These are phyloP conservation scores for Penicillium frequentans DNA, from an alignment of 2,329 filamentous ascomycete genomes.

Conservation along the genomic window DNA sequence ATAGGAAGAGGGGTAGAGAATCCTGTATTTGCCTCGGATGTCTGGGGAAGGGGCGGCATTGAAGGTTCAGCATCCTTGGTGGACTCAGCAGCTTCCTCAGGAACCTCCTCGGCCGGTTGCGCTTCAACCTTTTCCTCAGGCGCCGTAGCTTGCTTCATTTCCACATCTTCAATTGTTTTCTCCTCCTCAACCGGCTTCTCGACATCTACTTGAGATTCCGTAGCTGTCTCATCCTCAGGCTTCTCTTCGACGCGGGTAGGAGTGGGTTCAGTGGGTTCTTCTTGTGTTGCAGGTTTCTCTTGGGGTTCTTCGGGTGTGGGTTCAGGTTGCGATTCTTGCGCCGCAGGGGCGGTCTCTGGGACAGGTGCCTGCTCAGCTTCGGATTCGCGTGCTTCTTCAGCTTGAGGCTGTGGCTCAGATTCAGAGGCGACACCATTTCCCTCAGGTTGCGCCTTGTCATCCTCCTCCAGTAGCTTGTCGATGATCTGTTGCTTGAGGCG, in stretches of 20 bases:
- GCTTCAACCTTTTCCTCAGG: not conserved
- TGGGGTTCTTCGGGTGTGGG: not conserved
- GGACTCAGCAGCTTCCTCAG: constrained; percentile 7
- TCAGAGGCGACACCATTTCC: constrained; percentile 11
- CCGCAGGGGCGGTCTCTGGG: not conserved
- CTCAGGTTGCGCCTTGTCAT: constrained; percentile 34
- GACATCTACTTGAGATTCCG: not conserved
- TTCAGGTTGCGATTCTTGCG: constrained; percentile 18
- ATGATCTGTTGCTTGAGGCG: constrained; percentile 67
- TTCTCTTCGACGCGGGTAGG: not conserved
- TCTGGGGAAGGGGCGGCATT: constrained; percentile 17
- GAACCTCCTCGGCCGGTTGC: constrained; percentile 1
- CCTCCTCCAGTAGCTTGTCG: constrained; percentile 57
- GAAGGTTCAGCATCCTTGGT: constrained; percentile 21
- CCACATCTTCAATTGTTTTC: not conserved
- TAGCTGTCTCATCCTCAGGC: not conserved
- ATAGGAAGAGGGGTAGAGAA: constrained; percentile 29
- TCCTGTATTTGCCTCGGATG: constrained; percentile 27
- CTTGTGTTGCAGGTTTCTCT: not conserved
- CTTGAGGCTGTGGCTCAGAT: not conserved
- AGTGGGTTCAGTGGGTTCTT: not conserved
- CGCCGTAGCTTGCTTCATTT: not conserved
- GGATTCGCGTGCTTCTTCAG: constrained; percentile 5
- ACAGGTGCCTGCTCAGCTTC: constrained; percentile 2
- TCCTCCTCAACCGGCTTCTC: not conserved